Base-by-base conservation (phyloP, 306 rosid genomes). In the Prunus mume region DNA sequence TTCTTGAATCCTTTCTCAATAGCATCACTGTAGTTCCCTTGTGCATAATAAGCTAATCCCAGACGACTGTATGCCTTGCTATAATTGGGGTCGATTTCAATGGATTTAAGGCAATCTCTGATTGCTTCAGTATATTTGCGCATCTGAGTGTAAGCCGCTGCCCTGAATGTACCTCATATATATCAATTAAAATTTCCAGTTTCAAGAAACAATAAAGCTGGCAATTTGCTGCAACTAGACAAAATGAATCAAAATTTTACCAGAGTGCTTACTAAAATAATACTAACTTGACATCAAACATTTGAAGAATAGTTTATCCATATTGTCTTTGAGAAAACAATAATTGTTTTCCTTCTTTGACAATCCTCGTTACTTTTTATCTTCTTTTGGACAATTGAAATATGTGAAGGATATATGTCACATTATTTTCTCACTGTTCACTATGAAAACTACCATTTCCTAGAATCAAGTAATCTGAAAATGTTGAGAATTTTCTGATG, bases 41-140 rank as follows among this genome's bases (percentile, higher is more conserved):
- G 95, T 46, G 85, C 95, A 86, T 85, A 92, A 78, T 88, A 90
- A 75, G 90, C 96, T 80, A 86, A 75, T 41, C 98, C 98, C 79
- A 94, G 85, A 65, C 96, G 97, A 82, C 96, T 92, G 87, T 89
- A 94, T 70, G 95, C 98, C 88, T 94, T 94, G 88, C 96, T 81
- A 79, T 94, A 94, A 72, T 81, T 84, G n/a, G 96, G 91, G 82
- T 94, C 94, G 58, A 94, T 89, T 79, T 86, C 91, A 18, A 92
- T 87, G 79, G 98, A 90, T 85, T 70, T 87, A 72, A 83, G 80
- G 85, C 93, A 90, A 81, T 94, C 97, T 80, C 86, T 79, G 74
- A 92, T 86, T 66, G 98, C 96, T 88, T 90, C 91, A n/a, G 75
- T 17, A 79, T 92, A 92, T 79, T 89, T 85, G 79, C 83, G 83